Evolutionary conservation across 495 filamentous ascomycete species (phyloP).

Genomic region (Penicillium chermesinum): DNA sequence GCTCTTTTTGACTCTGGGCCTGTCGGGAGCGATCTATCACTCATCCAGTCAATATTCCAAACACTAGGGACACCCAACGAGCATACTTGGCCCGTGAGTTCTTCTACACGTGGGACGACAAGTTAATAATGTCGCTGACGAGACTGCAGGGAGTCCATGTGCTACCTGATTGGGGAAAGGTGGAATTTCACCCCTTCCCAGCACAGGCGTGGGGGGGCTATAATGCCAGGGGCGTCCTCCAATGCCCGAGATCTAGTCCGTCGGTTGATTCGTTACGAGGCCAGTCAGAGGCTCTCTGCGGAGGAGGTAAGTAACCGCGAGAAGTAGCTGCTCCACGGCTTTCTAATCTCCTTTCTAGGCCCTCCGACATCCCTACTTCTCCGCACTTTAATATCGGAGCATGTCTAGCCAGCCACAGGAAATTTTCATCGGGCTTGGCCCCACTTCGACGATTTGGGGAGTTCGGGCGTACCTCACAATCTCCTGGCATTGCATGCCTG

Average conservation of each 20-base stretch:
- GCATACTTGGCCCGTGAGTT: slow-evolving; percentile 68
- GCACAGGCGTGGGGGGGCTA: slow-evolving; percentile 47
- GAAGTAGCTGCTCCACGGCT: background rate
- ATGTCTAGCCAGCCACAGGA: slow-evolving; percentile 1
- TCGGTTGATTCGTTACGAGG: slow-evolving; percentile 54
- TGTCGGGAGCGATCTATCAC: slow-evolving; percentile 83
- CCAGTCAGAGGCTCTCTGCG: slow-evolving; percentile 44
- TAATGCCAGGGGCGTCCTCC: slow-evolving; percentile 46
- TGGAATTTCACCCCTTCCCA: slow-evolving; percentile 53
- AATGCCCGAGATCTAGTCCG: slow-evolving; percentile 51
- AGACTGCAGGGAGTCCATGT: slow-evolving; percentile 43
- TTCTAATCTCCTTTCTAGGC: slow-evolving; percentile 26
- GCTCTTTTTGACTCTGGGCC: slow-evolving; percentile 81
- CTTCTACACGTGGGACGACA: background rate
- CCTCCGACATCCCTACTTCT: slow-evolving; percentile 37
- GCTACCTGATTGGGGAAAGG: slow-evolving; percentile 64
- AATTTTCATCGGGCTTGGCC: slow-evolving; percentile 1
- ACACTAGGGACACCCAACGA: slow-evolving; percentile 78
- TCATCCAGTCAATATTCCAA: slow-evolving; percentile 87
- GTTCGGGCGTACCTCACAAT: background rate
- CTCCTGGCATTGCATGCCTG: too few species aligned
- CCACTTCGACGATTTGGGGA: background rate
- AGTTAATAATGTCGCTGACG: slow-evolving; percentile 8
- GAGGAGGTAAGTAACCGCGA: slow-evolving; percentile 36
- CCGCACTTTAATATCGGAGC: slow-evolving; percentile 13